Percentiles rank a stretch among this genome's conserved stretches.
These are phyloP conservation scores for Eucalyptus cloeziana DNA, from an alignment of 345 rosid species.

Conservation along the genomic window DNA sequence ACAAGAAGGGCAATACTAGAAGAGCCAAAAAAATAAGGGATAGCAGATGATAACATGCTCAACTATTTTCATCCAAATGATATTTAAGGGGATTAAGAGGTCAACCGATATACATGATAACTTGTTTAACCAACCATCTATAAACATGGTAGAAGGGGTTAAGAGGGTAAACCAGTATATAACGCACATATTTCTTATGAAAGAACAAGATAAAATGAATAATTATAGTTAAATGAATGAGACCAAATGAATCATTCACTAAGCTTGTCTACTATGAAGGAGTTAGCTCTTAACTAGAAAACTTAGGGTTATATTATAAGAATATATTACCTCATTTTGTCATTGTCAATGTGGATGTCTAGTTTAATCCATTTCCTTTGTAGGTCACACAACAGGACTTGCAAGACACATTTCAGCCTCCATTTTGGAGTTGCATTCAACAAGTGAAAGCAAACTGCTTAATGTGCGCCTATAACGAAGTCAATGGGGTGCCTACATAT, in stretches of 20 bases:
- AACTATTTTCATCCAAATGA: too few relatives aligned
- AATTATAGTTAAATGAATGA: not conserved
- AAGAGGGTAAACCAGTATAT: too few relatives aligned
- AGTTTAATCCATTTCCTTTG: not conserved
- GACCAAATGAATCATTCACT: not conserved
- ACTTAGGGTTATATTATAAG: not conserved
- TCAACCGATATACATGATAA: too few relatives aligned
- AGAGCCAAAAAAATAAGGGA: too few relatives aligned
- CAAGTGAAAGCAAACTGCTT: slow-evolving; percentile 88
- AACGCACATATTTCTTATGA: too few relatives aligned
- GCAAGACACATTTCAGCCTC: slow-evolving; percentile 79
- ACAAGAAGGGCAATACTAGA: too few relatives aligned
- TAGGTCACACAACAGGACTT: slow-evolving; percentile 83
- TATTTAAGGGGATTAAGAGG: too few relatives aligned
- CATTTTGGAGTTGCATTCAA: slow-evolving; percentile 58
- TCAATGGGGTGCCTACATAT: slow-evolving; percentile 87
- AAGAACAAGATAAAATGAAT: not conserved
- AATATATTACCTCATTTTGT: not conserved
- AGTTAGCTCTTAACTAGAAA: not conserved
- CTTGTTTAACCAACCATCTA: too few relatives aligned
- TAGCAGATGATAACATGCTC: too few relatives aligned
- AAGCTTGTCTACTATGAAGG: not conserved
- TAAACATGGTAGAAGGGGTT: too few relatives aligned
- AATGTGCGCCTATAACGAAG: slow-evolving; percentile 88
- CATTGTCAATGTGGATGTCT: not conserved